Base-by-base conservation (phyloP, 1,139 yeast species). In the Blastobotrys apis region DNA sequence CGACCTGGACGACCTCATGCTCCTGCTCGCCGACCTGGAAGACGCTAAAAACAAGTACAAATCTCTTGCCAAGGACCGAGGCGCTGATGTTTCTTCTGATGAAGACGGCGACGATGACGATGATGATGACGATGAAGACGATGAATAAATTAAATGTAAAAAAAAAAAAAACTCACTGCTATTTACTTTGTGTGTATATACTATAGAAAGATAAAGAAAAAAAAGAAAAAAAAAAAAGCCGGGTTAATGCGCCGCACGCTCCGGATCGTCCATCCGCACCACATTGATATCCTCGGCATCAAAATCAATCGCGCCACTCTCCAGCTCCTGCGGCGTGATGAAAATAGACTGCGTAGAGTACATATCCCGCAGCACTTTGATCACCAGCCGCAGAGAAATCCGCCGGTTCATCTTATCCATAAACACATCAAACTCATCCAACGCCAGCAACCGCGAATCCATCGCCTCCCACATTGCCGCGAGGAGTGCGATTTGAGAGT, bases 401-500 rank as follows among this genome's bases (percentile, higher is more conserved):
- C 82, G 75, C 54, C 98, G 75, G 59, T 90, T 90, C 22, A 87
- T 86, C 39, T 90, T 87, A 64, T 94, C 99, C 98, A 94, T 92
- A 57, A 83, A 94, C 25, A 94, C 98, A 67, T 94, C 99, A 63
- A 92, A 94, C 64, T 94, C 99, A 65, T 94, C 99, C 48, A 94
- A 68, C 0, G 97, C 97, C 49, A 95, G 75, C 19, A 94, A 75
- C 48, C 83, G 78, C 0, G 95, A 81, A 47, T 84, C 80, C 95
- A 92, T 88, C 21, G 87, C 82, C 51, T 80, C 80, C 99, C 99
- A 94, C 37, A 94, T 84, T 0, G 97, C 84, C 49, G 90, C 72
- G 42, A 94, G 68, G 47, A 94, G 73, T 0, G 97, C 86, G 53
- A 92, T 81, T 61, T 94, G 98, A 0, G 96, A 80, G 61, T 84